Conservation (phyloP, 352 stramenopile genomes). For the Pythium apleroticum region DNA sequence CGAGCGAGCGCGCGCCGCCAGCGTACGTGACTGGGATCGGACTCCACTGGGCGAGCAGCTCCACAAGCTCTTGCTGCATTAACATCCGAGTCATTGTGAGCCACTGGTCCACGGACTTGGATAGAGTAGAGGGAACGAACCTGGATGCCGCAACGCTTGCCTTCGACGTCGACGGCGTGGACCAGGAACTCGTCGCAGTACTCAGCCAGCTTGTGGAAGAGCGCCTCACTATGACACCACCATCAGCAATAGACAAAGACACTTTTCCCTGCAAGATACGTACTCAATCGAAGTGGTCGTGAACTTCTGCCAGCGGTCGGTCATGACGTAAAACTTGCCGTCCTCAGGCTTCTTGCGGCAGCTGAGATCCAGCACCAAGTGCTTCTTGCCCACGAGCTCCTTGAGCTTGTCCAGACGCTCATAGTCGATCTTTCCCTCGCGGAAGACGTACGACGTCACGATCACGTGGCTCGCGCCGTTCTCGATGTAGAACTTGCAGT, state of each 20-base stretch:
- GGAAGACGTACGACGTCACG: conserved; percentile 97
- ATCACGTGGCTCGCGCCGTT: conserved; percentile 97
- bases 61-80: conserved; percentile 92
- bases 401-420: conserved; percentile 66
- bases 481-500: conserved; percentile 93
- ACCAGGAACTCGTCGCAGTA: conserved; percentile 98
- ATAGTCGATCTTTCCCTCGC: conserved; percentile 90
- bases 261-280: conserved; percentile 7
- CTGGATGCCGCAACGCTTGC: conserved; percentile 94
- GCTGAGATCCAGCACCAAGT: conserved; percentile 94
- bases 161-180: conserved; percentile 98
- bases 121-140: conserved; percentile 26
- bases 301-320: conserved; percentile 97
- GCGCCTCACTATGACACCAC: conserved; percentile 47
- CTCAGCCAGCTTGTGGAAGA: conserved; percentile 84
- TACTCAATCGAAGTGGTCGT: conserved; percentile 91
- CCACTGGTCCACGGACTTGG: no score
- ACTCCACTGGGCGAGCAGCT: conserved; percentile 89
- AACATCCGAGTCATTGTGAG: no score
- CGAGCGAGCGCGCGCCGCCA: conserved; percentile 91
- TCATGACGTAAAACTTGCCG: conserved; percentile 94
- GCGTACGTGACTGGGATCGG: conserved; percentile 97
- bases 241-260: not conserved
- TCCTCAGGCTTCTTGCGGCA: conserved; percentile 91
- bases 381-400: conserved; percentile 73